Evolutionary conservation across 352 stramenopile genomes (phyloP), one percentile per base, ranked within the genome.

Genomic region (Globisporangium uncinulatum): DNA sequence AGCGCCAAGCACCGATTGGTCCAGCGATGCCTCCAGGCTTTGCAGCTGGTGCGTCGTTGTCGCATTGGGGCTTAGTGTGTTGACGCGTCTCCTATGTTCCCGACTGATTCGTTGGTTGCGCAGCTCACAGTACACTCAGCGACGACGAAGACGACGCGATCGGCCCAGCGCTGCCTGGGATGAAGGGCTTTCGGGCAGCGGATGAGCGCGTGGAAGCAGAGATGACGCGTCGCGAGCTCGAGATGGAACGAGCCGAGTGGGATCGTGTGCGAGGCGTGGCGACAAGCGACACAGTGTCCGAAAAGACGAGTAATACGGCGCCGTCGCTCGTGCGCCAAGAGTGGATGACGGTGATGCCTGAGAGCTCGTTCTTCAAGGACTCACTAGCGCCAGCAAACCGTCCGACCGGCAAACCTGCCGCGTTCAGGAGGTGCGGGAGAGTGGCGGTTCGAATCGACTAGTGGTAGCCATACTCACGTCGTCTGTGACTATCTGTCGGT

Each of bases 261-360:
- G 68, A 87, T 6, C 64, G 66, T 45, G 67, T 66, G 15, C 57
- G 70, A 21, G 73, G 59, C n/a, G 15, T 34, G 21, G 6, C 56
- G n/a, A 36, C 52, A 19, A 45, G 20, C 11, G 52, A 59, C 19
- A 39, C 57, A 29, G 48, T 19, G 20, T 17, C 32, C 14, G 10
- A 57, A 15, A 51, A 50, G 3, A 65, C 54, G 20, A 47, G 24
- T 4, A 29, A 29, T 1, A 29, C 4, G 24, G 24, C 24, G 24
- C 24, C 61, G 0, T 53, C 66, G 10, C 32, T 84, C 44, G 50
- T 53, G 15, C 79, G 83, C 32, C 72, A 93, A 66, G 78, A 83
- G 31, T 95, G 85, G 85, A 95, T 95, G 85, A 92, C 79, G 0
- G 77, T 88, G 57, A 90, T 92, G 79, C 81, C 83, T 13, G 72